These are phyloP conservation scores for Myriosclerotinia duriaeana DNA, from an alignment of 2,329 filamentous ascomycete genomes.

Conservation along the genomic window DNA sequence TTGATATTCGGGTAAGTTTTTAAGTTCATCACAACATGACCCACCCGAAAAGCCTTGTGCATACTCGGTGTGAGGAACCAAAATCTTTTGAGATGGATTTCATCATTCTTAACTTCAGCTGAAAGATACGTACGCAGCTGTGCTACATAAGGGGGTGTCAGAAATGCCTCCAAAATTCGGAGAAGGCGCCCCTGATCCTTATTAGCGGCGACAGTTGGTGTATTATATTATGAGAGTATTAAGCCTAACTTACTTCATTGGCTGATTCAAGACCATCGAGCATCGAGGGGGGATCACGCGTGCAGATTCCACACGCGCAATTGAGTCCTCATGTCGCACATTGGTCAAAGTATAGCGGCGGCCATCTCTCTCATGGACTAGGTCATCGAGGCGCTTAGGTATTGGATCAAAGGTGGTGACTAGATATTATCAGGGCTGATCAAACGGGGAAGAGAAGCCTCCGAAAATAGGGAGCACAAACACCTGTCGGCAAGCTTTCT, in stretches of 20 bases:
- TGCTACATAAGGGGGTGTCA: neutral
- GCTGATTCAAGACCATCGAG: neutral
- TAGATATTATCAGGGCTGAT: neutral
- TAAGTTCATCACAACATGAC: neutral
- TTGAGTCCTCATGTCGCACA: neutral
- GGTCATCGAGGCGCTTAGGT: neutral
- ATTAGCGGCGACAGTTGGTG: neutral
- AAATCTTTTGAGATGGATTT: neutral
- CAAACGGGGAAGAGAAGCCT: neutral
- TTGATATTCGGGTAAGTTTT: neutral
- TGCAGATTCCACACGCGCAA: neutral
- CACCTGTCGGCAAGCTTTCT: neutral
- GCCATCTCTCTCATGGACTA: neutral
- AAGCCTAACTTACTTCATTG: neutral
- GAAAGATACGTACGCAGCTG: neutral
- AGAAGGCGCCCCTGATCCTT: neutral
- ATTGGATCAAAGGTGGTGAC: neutral
- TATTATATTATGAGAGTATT: neutral
- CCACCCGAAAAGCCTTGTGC: neutral
- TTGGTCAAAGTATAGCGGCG: neutral
- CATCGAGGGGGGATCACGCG: neutral
- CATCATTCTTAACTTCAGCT: neutral
- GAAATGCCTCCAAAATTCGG: neutral
- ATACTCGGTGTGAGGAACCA: neutral
- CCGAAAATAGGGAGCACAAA: neutral